Evolutionary conservation across 176 grass and related monocot genomes (phyloP).

Genomic region (Juncus inflexus): DNA sequence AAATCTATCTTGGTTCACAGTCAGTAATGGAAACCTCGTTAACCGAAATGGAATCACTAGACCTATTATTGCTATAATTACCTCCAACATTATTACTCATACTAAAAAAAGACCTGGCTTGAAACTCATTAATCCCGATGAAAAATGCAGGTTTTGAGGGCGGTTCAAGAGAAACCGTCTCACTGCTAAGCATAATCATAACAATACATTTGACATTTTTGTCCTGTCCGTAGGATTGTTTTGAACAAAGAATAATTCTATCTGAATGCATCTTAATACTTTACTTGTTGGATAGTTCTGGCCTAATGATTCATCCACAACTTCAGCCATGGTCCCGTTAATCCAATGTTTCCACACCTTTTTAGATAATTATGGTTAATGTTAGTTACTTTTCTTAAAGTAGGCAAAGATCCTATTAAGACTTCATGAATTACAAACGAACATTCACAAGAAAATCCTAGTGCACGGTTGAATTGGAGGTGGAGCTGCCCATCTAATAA

Average conservation of each 20-base stretch:
- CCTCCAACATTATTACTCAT: not conserved
- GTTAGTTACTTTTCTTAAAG: too few species aligned
- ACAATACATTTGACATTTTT: conserved; percentile 38
- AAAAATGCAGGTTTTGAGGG: conserved; percentile 30
- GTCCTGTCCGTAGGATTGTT: conserved; percentile 63
- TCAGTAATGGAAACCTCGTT: conserved; percentile 40
- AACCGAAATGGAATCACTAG: conserved; percentile 5
- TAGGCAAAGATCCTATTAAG: too few species aligned
- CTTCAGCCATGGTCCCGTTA: conserved; percentile 2
- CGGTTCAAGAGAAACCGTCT: conserved; percentile 33
- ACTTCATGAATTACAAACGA: too few species aligned
- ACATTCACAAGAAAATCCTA: too few species aligned
- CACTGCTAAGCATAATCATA: conserved; percentile 56
- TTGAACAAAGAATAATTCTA: conserved; percentile 75
- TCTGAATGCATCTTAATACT: conserved; percentile 59
- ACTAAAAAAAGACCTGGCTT: not conserved
- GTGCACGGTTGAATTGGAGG: too few species aligned
- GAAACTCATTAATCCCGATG: conserved; percentile 6
- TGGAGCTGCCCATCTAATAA: too few species aligned
- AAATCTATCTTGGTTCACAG: conserved; percentile 29
- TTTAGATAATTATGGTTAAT: too few species aligned
- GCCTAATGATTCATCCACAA: conserved; percentile 13
- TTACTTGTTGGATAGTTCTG: conserved; percentile 15
- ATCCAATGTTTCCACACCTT: conserved; percentile 33
- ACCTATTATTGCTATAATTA: not conserved